Evolutionary conservation across 768 basidiomycete genomes (phyloP), one percentile per base, ranked within the genome.

Genomic region (Botryobasidium botryosum): DNA sequence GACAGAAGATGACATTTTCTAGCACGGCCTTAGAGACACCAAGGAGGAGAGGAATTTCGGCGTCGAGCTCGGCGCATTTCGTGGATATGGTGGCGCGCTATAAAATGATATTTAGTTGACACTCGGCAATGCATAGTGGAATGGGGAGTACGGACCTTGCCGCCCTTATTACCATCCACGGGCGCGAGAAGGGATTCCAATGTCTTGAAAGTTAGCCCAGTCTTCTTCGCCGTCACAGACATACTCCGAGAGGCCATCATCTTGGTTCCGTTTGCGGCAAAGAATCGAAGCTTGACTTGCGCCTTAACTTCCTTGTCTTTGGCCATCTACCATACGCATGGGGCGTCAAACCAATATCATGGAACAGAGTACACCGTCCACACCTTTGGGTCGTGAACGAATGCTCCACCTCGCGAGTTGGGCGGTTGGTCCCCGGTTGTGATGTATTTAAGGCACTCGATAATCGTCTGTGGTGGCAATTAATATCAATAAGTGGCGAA

Each of bases 251-350:
- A 77, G 43, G 79, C 90, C 31, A 88, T 67, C 90, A 97, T 97
- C 15, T 80, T 70, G 21, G 72, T 72, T n/a, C 81, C 75, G 54
- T 90, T 90, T 12, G 85, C 83, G 44, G 91, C 84, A 57, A 72
- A 68, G 62, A 99, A 99, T 18, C 92, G 74, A 29, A 99, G 66
- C 59, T 88, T 90, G 52, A 99, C 94, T 63, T 96, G 91, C 2
- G 94, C 94, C 63, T 92, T 96, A 54, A 99, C 92, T 58, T 97
- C 92, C 58, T 91, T 92, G 68, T 96, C 90, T 57, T 92, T 91
- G 5, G 94, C 94, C 77, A 99, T 92, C 69, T 65, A 44, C 1
- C 38, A 12, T 13, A 39, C 15, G 24, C 10, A 18, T 7, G 20
- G 4, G 25, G 7, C 17, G 32, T 7, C 6, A 20, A 4, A 13